These are phyloP conservation scores for Paragyromitra xinjiangensis DNA, from an alignment of 495 filamentous ascomycete species.

Conservation along the genomic window DNA sequence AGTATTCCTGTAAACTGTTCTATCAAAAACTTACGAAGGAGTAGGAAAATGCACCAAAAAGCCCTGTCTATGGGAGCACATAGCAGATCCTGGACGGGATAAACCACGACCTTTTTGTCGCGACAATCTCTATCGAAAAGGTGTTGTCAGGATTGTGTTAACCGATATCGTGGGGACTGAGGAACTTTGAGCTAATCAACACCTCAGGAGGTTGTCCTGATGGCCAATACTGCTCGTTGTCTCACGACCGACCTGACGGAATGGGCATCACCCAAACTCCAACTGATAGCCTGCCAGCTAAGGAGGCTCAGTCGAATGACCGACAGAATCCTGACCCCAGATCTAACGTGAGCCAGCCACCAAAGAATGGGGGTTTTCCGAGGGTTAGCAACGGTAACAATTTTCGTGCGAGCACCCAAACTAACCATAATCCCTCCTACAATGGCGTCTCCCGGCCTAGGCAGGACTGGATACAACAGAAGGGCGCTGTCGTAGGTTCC, in stretches of 20 bases:
- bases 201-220: constrained; percentile 22
- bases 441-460: background rate
- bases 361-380: background rate
- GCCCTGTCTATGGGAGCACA: constrained; percentile 33
- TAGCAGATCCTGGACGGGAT: background rate
- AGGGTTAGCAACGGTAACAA: constrained; percentile 6
- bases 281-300: background rate
- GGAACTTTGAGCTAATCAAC: constrained; percentile 10
- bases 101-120: constrained; percentile 27
- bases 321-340: background rate
- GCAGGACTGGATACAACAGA: constrained; percentile 15
- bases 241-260: constrained; percentile 14
- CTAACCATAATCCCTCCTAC: background rate
- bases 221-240: constrained; percentile 11
- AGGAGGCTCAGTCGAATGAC: constrained; percentile 6
- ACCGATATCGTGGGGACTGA: background rate
- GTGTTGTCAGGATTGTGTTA: constrained; percentile 20
- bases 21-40: constrained; percentile 19
- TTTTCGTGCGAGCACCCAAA: background rate
- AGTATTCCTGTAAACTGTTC: background rate
- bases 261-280: background rate
- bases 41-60: constrained; percentile 29
- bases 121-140: constrained; percentile 27
- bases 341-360: background rate
- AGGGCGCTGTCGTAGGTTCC: background rate